Percentiles rank a stretch among this genome's conserved stretches.
These are phyloP conservation scores for Trametes elegans DNA, from an alignment of 768 basidiomycete species.

Conservation along the genomic window DNA sequence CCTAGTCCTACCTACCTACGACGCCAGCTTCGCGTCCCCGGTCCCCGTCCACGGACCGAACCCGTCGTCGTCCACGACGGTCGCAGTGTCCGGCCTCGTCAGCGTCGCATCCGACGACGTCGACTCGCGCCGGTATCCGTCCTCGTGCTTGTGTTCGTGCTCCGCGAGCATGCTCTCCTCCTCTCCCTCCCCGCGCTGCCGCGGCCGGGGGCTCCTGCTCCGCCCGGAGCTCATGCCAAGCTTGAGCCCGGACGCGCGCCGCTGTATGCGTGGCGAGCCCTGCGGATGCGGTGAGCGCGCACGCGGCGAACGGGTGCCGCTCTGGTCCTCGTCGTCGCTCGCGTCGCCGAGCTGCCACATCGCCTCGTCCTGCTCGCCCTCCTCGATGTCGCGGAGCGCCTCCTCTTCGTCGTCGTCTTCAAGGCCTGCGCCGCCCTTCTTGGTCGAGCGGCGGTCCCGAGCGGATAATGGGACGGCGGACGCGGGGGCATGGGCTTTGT, in stretches of 20 bases:
- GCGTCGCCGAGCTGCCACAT: conserved; percentile 75
- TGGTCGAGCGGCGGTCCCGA: conserved; percentile 28
- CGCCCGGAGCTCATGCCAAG: conserved; percentile 6
- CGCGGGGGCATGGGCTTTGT: conserved; percentile 32
- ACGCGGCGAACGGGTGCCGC: conserved; percentile 32
- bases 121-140: conserved; percentile 30
- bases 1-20: background rate
- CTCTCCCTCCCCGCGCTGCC: conserved; percentile 22
- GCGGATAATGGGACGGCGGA: conserved; percentile 31
- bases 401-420: conserved; percentile 40
- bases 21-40: background rate
- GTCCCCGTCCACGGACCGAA: conserved; percentile 25
- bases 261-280: conserved; percentile 4
- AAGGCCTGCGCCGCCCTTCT: conserved; percentile 23
- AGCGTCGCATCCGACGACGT: conserved; percentile 39
- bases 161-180: conserved; percentile 23
- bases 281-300: conserved; percentile 20
- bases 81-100: conserved; percentile 20
- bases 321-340: conserved; percentile 65
- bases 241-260: conserved; percentile 5
- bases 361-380: conserved; percentile 40
- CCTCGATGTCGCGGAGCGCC: conserved; percentile 30
- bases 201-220: background rate
- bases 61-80: conserved; percentile 22
- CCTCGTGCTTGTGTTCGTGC: conserved; percentile 32